phyloP scores from a whole-genome alignment of 2,329 filamentous ascomycete genomes.

The Sodiomyces alkalinus region DNA sequence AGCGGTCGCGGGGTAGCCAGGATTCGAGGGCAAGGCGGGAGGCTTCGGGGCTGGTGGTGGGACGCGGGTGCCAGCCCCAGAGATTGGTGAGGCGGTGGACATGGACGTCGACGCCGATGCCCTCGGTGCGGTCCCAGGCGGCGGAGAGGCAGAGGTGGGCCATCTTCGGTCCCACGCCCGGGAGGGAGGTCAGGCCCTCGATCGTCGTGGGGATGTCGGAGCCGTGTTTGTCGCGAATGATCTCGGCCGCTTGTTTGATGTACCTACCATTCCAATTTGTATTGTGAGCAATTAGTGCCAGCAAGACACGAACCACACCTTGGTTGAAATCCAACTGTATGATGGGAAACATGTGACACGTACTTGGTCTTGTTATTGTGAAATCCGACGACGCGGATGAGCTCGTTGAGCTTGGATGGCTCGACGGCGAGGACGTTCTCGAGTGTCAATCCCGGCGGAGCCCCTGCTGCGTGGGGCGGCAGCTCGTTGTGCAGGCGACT shows the following conservation, averaged over 20 bases:
- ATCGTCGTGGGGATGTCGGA: conserved; percentile 72
- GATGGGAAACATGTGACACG: too few relatives aligned
- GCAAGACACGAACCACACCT: too few relatives aligned
- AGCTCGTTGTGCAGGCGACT: conserved; percentile 61
- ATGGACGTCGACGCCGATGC: conserved; percentile 89
- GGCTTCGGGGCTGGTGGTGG: conserved; percentile 67
- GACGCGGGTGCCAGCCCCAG: conserved; percentile 88
- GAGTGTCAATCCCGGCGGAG: conserved; percentile 46
- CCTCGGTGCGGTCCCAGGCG: conserved; percentile 47
- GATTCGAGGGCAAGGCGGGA: conserved; percentile 60
- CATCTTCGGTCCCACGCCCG: conserved; percentile 92
- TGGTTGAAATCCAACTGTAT: too few relatives aligned
- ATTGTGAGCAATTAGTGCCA: too few relatives aligned
- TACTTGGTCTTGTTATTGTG: conserved; percentile 88
- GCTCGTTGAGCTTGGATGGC: conserved; percentile 47
- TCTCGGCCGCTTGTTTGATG: conserved; percentile 59
- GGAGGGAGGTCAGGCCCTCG: conserved; percentile 58
- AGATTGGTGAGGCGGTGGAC: conserved; percentile 90
- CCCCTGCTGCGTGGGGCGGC: conserved; percentile 29
- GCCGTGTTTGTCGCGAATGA: conserved; percentile 53
- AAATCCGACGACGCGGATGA: conserved; percentile 79
- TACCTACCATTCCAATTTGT: too few relatives aligned
- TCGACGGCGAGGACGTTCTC: conserved; percentile 63
- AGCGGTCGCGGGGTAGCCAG: conserved; percentile 73
- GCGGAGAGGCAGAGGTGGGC: conserved; percentile 74